Base-by-base conservation (phyloP, 192 early-diverging fungal genomes). In the Jimgerdemannia lactiflua region DNA sequence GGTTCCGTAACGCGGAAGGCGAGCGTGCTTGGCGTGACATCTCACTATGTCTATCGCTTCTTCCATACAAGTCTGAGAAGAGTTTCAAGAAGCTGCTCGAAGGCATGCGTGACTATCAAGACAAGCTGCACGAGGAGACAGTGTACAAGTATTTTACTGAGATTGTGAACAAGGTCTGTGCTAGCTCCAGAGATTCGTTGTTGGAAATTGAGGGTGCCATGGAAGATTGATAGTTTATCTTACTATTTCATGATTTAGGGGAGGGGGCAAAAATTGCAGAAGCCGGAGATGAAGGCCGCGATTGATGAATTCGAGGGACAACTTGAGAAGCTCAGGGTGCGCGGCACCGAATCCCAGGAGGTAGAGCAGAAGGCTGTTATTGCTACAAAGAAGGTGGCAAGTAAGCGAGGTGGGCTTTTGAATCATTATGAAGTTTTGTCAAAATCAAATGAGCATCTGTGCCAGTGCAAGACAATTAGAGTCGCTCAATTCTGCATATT, bases 21-120 rank as follows among this genome's bases (percentile, higher is more conserved):
- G 86, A 79, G 71, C 85, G 96, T 39, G 86, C 92, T 76, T 99
- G 95, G 94, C 87, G 95, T 54, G 97, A 99, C 80, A 96, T 99
- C 81, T 90, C 95, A 0, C 97, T 87, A 81, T 98, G 97, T 83
- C 82, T 99, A 69, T 93, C 95, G 9, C 80, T 97, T 70, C 79
- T 99, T 69, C 94, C 94, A 0, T 97, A 92, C 85, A 92, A 94
- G 72, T 90, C 89, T 4, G 97, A 98, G 74, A 94, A 91, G 77
- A 94, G 91, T 65, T 87, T 96, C 69, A 94, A 91, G 71, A 92
- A 94, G 72, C 80, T 99, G 19, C 64, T 96, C 39, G 98, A 99
- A 44, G 88, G 87, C 18, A 86, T 97, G 67, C 91, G 94, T 4
- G 77, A 88, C 64, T 99, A 96, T 81, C 91, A 94, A 74, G 94